Base-by-base conservation (phyloP, 805 yeast species). In the Candida ipomoeae region DNA sequence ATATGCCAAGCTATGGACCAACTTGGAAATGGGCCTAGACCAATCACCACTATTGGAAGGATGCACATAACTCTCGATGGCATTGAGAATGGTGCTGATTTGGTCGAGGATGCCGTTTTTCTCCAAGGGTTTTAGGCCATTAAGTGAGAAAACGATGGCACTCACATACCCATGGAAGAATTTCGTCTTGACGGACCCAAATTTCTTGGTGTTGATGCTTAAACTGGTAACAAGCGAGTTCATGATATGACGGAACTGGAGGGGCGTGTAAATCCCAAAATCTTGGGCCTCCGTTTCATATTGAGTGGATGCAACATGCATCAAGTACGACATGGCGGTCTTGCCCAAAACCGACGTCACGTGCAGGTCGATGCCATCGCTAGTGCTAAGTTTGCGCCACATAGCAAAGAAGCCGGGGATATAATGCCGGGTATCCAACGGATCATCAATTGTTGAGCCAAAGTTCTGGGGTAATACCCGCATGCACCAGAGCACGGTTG, bases 31-130 rank as follows among this genome's bases (percentile, higher is more conserved):
- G 4, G 84, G 71, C 26, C 77, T 67, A 0, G 96, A 79, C 97
- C 98, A 91, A n/a, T 78, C 77, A 0, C 97, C 98, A n/a, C 75
- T 66, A 64, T 91, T 91, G 0, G 98, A 90, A 6, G 99, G 99
- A 65, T 94, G 97, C 3, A 83, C 84, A 66, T 85, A 88, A 17
- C 96, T 87, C 54, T 81, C 85, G 5, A 90, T 71, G 0, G 96
- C 82, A 48, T 82, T 82, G n/a, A 86, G 58, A 26, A 87, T 69
- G 0, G 81, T 75, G 20, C 72, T 70, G 5, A 91, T 60, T 44
- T 77, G 71, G 15, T 74, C 79, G 56, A 85, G 63, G 20, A 83
- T 73, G 5, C 83, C 82, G 17, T 63, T 72, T 8, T 62, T 51
- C 1, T 66, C 76, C 11, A 69, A 57, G 0, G 75, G 70, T 35